These are phyloP conservation scores for Chlamydomonas incerta DNA, from an alignment of 139 green algal genomes.

Conservation along the genomic window DNA sequence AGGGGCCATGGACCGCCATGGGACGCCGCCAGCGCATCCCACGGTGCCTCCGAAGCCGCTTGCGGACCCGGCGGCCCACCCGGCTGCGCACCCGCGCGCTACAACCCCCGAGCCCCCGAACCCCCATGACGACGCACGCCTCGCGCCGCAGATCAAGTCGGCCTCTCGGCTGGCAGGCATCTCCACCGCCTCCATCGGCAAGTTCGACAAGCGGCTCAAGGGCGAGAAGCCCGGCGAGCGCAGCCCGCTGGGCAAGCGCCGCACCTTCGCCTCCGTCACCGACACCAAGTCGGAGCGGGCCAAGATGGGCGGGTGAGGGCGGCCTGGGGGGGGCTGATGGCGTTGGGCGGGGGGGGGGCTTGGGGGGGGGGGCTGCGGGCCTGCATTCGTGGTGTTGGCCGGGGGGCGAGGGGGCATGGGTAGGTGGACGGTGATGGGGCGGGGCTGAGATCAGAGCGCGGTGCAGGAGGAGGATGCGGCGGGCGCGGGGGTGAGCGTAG, in stretches of 20 bases:
- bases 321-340: too few relatives aligned
- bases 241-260: conserved; percentile 63
- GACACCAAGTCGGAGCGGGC: conserved; percentile 59
- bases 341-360: too few relatives aligned
- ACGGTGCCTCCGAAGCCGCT: too few relatives aligned
- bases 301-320: conserved; percentile 42
- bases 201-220: conserved; percentile 89
- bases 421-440: not conserved
- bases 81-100: too few relatives aligned
- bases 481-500: too few relatives aligned
- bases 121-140: not conserved
- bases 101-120: too few relatives aligned
- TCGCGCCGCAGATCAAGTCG: conserved; percentile 69
- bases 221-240: conserved; percentile 59
- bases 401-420: too few relatives aligned
- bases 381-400: not conserved
- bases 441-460: not conserved
- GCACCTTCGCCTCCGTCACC: conserved; percentile 66
- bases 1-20: too few relatives aligned
- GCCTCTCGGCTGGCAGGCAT: conserved; percentile 79
- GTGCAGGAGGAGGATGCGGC: not conserved
- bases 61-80: too few relatives aligned
- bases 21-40: too few relatives aligned
- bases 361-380: not conserved
- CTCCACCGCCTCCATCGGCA: conserved; percentile 95